A percentile compares a stretch with the other conserved stretches of the same genome.
These are phyloP conservation scores for Penicillium robsamsonii DNA, from an alignment of 495 filamentous ascomycete genomes.

Conservation along the genomic window DNA sequence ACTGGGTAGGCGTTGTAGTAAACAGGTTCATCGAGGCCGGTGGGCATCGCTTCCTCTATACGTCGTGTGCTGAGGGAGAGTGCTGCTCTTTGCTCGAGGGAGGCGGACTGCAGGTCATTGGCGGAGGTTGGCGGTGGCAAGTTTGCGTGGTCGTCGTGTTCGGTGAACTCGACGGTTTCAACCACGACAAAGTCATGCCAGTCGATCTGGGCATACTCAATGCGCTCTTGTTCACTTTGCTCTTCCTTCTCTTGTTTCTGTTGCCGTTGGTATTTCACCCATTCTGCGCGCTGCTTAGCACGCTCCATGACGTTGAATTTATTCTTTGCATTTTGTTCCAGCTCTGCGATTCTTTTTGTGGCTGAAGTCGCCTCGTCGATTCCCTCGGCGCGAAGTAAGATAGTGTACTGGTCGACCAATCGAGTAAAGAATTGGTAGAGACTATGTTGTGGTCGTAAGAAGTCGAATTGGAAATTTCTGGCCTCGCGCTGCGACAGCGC, in stretches of 20 bases:
- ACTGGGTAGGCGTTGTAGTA: slow-evolving; percentile 53
- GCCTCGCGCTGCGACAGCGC: slow-evolving; percentile 81
- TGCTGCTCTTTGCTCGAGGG: slow-evolving; percentile 88
- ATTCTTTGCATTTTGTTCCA: slow-evolving; percentile 74
- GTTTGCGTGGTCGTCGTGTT: slow-evolving; percentile 79
- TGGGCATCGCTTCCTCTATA: slow-evolving; percentile 94
- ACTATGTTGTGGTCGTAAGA: slow-evolving; percentile 90
- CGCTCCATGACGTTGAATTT: slow-evolving; percentile 76
- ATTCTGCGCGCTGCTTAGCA: slow-evolving; percentile 82
- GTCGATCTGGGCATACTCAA: slow-evolving; percentile 88
- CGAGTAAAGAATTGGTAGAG: slow-evolving; percentile 92
- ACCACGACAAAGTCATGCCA: slow-evolving; percentile 98
- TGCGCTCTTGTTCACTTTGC: slow-evolving; percentile 76
- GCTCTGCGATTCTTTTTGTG: slow-evolving; percentile 65
- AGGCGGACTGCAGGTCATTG: slow-evolving; percentile 87
- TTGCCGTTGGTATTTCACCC: slow-evolving; percentile 76
- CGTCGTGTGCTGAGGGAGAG: slow-evolving; percentile 80
- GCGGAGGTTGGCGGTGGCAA: slow-evolving; percentile 87
- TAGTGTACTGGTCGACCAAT: slow-evolving; percentile 91
- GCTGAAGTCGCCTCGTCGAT: slow-evolving; percentile 67
- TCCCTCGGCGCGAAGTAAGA: slow-evolving; percentile 65
- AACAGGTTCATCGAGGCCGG: slow-evolving; percentile 61
- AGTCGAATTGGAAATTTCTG: slow-evolving; percentile 94
- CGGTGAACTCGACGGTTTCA: slow-evolving; percentile 92
- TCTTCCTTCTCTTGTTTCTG: slow-evolving; percentile 90